A percentile compares a stretch with the other conserved stretches of the same genome.
Conservation (phyloP, 768 basidiomycete species). For the Agrocybe praecox region DNA sequence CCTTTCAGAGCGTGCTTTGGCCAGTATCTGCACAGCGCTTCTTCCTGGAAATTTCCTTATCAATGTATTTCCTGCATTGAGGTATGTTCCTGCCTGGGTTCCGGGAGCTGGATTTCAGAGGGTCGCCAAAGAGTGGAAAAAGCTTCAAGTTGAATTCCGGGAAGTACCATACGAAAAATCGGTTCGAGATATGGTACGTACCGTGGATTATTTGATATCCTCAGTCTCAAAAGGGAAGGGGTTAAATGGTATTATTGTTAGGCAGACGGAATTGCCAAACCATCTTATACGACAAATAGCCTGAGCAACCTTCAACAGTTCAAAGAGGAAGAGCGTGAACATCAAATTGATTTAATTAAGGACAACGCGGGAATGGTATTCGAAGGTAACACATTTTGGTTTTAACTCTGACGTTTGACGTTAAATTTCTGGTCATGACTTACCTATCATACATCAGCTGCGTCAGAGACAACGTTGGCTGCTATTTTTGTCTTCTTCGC, state of each 20-base stretch:
- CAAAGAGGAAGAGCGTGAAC: slow-evolving; percentile 13
- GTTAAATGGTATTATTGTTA: not conserved
- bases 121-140: not conserved
- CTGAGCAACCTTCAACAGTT: slow-evolving; percentile 16
- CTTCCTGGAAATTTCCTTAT: not conserved
- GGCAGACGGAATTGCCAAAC: not conserved
- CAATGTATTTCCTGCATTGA: not conserved
- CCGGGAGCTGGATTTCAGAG: not conserved
- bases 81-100: not conserved
- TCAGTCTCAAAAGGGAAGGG: too few relatives aligned
- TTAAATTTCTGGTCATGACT: too few relatives aligned
- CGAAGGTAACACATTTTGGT: slow-evolving; percentile 23
- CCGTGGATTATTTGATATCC: not conserved
- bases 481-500: slow-evolving; percentile 34
- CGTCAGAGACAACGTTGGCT: slow-evolving; percentile 28
- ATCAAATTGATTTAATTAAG: slow-evolving; percentile 26
- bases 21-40: not conserved
- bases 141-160: slow-evolving; percentile 33
- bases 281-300: slow-evolving; percentile 8
- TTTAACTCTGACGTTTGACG: too few relatives aligned
- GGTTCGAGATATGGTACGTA: not conserved
- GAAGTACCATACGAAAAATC: slow-evolving; percentile 4
- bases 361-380: slow-evolving; percentile 45
- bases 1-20: slow-evolving; percentile 23
- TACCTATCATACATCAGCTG: slow-evolving; percentile 15